phyloP scores from a whole-genome alignment of 2,329 filamentous ascomycete genomes.

The Periconia macrospinosa region DNA sequence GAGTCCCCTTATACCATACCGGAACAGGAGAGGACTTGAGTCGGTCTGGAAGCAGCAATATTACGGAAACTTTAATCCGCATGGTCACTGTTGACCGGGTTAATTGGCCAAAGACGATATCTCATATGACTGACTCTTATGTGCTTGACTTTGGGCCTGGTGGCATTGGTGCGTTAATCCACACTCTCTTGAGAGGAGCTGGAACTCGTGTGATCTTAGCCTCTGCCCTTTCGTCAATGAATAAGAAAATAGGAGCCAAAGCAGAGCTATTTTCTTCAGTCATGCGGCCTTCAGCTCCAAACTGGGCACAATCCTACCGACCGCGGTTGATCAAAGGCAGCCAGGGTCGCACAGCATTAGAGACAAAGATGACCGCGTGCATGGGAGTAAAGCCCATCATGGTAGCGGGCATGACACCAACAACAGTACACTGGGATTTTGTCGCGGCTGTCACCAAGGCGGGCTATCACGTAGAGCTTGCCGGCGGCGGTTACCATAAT shows the following conservation, averaged over 20 bases:
- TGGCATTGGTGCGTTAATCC: conserved; percentile 93
- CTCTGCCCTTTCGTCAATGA: conserved; percentile 87
- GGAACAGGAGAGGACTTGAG: conserved; percentile 80
- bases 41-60: conserved; percentile 66
- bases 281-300: conserved; percentile 88
- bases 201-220: conserved; percentile 95
- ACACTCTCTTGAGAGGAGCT: conserved; percentile 98
- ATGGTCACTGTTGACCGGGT: conserved; percentile 95
- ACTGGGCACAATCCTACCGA: conserved; percentile 97
- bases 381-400: conserved; percentile 52
- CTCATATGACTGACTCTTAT: conserved; percentile 88
- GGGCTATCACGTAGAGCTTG: conserved; percentile 53
- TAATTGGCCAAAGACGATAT: conserved; percentile 93
- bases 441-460: conserved; percentile 58
- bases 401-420: conserved; percentile 54
- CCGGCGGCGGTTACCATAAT: conserved; percentile 55
- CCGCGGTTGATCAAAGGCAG: conserved; percentile 90
- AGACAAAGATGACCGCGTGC: conserved; percentile 70
- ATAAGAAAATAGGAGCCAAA: conserved; percentile 94
- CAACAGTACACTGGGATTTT: conserved; percentile 53
- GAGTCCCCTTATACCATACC: conserved; percentile 83
- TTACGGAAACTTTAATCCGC: conserved; percentile 82
- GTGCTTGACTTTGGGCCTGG: conserved; percentile 96
- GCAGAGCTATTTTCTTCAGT: conserved; percentile 93
- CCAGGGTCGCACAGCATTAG: conserved; percentile 84